A percentile compares a stretch with the other conserved stretches of the same genome.
Conservation (phyloP, 2,329 filamentous ascomycete species). For the Leptographium flavum region DNA sequence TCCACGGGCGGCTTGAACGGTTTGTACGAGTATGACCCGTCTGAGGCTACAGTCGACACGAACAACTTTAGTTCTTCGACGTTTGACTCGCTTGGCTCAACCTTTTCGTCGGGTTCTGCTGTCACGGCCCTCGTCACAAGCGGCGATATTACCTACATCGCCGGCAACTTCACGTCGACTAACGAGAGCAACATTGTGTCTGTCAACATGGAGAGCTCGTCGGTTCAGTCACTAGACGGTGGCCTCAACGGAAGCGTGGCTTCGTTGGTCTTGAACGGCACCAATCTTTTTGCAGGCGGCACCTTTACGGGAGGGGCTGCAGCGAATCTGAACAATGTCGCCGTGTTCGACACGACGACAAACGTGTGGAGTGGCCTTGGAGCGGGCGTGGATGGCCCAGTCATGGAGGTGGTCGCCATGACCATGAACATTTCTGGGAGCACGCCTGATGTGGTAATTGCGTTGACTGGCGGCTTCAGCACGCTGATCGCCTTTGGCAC, state of each 20-base stretch:
- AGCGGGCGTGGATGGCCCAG: constrained; percentile 69
- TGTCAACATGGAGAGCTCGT: constrained; percentile 48
- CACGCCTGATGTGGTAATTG: constrained; percentile 57
- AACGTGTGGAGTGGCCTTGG: constrained; percentile 69
- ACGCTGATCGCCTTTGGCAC: constrained; percentile 54
- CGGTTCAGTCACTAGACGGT: constrained; percentile 46
- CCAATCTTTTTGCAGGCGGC: constrained; percentile 66
- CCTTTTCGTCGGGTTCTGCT: constrained; percentile 51
- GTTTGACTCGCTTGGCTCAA: constrained; percentile 62
- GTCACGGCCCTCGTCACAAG: constrained; percentile 55
- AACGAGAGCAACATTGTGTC: constrained; percentile 63
- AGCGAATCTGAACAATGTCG: constrained; percentile 59
- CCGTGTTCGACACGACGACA: constrained; percentile 54
- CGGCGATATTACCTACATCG: constrained; percentile 56
- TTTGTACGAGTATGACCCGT: constrained; percentile 76
- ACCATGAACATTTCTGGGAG: constrained; percentile 61
- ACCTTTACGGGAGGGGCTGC: constrained; percentile 56
- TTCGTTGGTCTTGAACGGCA: constrained; percentile 52
- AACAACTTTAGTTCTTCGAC: constrained; percentile 55
- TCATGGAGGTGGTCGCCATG: constrained; percentile 61
- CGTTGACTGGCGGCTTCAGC: constrained; percentile 68
- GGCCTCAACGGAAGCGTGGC: constrained; percentile 72
- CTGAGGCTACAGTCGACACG: constrained; percentile 38
- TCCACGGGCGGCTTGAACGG: constrained; percentile 75
- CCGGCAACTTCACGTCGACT: constrained; percentile 66